Conservation (phyloP, 2,329 filamentous ascomycete species). For the Talaromyces rugulosus region DNA sequence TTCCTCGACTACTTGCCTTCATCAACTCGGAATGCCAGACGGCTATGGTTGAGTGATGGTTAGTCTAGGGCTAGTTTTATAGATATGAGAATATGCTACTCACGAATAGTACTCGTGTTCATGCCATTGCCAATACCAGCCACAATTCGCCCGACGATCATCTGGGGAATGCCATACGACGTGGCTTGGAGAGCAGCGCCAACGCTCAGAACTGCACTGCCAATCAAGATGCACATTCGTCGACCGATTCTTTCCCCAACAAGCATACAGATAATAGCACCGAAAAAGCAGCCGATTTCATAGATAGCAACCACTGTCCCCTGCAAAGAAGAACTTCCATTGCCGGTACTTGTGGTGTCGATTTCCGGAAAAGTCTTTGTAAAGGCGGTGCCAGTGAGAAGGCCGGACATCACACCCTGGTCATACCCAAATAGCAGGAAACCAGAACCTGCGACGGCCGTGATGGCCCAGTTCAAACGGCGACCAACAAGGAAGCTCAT, state of each 20-base stretch:
- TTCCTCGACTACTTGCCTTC: not conserved
- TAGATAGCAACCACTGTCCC: slow-evolving; percentile 1
- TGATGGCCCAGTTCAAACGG: slow-evolving; percentile 4
- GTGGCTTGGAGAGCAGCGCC: slow-evolving; percentile 2
- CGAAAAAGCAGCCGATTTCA: slow-evolving; percentile 3
- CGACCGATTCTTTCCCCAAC: not conserved
- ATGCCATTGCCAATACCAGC: slow-evolving; percentile 5
- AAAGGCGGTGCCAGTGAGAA: not conserved
- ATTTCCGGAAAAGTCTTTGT: not conserved
- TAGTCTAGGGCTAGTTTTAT: not conserved
- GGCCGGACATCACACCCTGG: not conserved
- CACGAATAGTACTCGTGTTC: slow-evolving; percentile 20
- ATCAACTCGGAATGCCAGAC: slow-evolving; percentile 8
- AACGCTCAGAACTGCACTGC: not conserved
- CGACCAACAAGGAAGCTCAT: slow-evolving; percentile 2
- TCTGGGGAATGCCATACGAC: not conserved
- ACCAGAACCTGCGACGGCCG: not conserved
- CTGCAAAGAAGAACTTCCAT: slow-evolving; percentile 1
- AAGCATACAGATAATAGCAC: not conserved
- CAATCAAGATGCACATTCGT: not conserved
- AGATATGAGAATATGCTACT: not conserved
- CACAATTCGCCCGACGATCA: slow-evolving; percentile 5
- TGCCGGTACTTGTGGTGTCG: not conserved
- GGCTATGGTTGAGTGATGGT: not conserved
- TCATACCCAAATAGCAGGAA: not conserved